These are phyloP conservation scores for Erysimum cheiranthoides DNA, from an alignment of 345 rosid genomes.

Conservation along the genomic window DNA sequence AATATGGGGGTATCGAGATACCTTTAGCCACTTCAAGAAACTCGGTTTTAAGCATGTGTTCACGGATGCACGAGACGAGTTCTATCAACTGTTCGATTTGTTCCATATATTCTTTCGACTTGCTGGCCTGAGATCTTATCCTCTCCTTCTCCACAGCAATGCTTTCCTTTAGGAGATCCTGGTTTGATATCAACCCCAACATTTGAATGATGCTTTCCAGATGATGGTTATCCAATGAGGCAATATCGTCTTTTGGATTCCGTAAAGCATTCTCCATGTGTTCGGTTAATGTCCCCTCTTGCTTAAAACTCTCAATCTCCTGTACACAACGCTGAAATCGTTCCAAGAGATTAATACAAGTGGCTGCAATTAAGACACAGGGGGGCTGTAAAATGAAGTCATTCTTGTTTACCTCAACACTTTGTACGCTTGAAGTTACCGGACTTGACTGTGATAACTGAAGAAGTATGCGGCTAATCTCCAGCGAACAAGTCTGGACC, in stretches of 20 bases:
- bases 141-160: constrained; percentile 85
- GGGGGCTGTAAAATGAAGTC: neutral
- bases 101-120: constrained; percentile 49
- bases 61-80: constrained; percentile 68
- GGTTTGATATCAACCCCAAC: constrained; percentile 63
- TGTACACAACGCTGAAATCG: constrained; percentile 63
- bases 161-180: constrained; percentile 78
- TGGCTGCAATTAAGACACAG: constrained; percentile 22
- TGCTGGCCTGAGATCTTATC: constrained; percentile 47
- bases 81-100: constrained; percentile 58
- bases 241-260: constrained; percentile 54
- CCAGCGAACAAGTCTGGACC: constrained; percentile 66
- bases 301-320: constrained; percentile 64
- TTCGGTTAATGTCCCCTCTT: constrained; percentile 48
- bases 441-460: constrained; percentile 57
- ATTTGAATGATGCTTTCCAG: constrained; percentile 57
- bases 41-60: constrained; percentile 66
- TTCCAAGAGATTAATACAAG: constrained; percentile 43
- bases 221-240: constrained; percentile 56
- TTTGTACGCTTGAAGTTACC: constrained; percentile 52
- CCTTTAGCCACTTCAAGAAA: constrained; percentile 62
- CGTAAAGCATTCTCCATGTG: constrained; percentile 58
- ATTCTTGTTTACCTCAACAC: constrained; percentile 59
- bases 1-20: constrained; percentile 69
- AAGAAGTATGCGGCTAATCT: constrained; percentile 61